Percentiles rank a stretch among this genome's conserved stretches.
Evolutionary conservation across 345 rosid genomes (phyloP).

Genomic region (Brassica nigra): DNA sequence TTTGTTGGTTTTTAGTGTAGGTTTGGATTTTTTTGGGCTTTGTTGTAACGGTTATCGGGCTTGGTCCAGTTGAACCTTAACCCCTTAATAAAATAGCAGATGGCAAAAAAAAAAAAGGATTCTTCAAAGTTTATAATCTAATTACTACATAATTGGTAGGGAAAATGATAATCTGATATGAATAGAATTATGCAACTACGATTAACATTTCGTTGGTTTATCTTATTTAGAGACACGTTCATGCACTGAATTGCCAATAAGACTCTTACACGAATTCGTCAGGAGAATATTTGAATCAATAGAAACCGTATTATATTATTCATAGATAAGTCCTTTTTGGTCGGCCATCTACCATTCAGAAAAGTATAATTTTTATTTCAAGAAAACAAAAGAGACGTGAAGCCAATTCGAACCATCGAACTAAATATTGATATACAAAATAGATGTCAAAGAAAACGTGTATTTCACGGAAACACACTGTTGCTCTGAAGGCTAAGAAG

Average conservation of each 20-base stretch:
- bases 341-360: slow-evolving; percentile 35
- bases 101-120: neutral
- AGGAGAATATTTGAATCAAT: slow-evolving; percentile 1
- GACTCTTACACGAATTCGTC: neutral
- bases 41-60: too few relatives aligned
- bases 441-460: slow-evolving; percentile 28
- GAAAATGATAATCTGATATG: neutral
- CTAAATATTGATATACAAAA: neutral
- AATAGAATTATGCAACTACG: neutral
- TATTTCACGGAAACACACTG: slow-evolving; percentile 24
- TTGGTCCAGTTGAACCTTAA: too few relatives aligned
- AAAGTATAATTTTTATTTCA: neutral
- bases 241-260: slow-evolving; percentile 1
- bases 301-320: slow-evolving; percentile 6
- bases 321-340: slow-evolving; percentile 20
- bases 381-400: neutral
- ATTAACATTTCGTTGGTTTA: neutral
- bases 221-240: slow-evolving; percentile 12
- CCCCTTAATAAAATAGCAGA: too few relatives aligned
- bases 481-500: slow-evolving; percentile 36
- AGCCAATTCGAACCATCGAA: slow-evolving; percentile 16
- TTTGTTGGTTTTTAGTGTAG: too few relatives aligned
- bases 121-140: neutral
- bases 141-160: neutral
- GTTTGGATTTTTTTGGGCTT: too few relatives aligned